phyloP scores from a whole-genome alignment of 164 flowering plant genomes.

The Magnolia changhungtana region DNA sequence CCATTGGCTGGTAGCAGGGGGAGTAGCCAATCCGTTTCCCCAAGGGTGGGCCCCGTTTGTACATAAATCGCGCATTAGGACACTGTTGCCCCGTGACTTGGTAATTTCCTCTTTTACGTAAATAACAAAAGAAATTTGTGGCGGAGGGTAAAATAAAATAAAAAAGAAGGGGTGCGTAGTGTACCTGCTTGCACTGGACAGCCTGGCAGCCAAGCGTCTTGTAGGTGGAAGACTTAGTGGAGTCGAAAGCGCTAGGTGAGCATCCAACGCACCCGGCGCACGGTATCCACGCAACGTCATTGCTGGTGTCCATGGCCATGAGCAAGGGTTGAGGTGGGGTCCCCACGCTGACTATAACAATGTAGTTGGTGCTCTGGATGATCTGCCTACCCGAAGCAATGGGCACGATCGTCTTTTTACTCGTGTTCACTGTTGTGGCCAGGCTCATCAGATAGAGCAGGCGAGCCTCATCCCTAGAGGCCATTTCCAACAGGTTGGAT shows the following conservation, averaged over 20 bases:
- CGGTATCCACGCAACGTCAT: slow-evolving; percentile 86
- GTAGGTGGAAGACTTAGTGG: slow-evolving; percentile 55
- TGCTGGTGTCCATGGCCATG: slow-evolving; percentile 86
- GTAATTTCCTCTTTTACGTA: no score
- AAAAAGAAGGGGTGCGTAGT: background rate
- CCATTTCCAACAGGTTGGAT: slow-evolving; percentile 37
- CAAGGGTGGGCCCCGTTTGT: no score
- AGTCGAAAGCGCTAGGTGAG: slow-evolving; percentile 39
- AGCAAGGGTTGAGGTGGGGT: slow-evolving; percentile 73
- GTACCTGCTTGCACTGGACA: slow-evolving; percentile 79
- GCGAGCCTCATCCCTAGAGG: slow-evolving; percentile 34
- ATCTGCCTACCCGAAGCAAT: slow-evolving; percentile 70
- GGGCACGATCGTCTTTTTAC: slow-evolving; percentile 51
- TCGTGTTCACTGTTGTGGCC: slow-evolving; percentile 3
- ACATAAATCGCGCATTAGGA: no score
- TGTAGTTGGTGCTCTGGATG: slow-evolving; percentile 66
- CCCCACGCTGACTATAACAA: slow-evolving; percentile 65
- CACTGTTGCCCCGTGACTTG: no score
- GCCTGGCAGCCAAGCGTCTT: slow-evolving; percentile 49
- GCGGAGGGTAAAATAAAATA: background rate
- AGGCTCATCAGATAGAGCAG: slow-evolving; percentile 44
- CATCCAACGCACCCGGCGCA: slow-evolving; percentile 86
- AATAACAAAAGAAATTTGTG: background rate
- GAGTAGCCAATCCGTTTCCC: no score
- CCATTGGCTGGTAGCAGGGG: no score